These are phyloP conservation scores for Arabidopsis hybrid DNA, from an alignment of 441 rosid genomes.

Conservation along the genomic window DNA sequence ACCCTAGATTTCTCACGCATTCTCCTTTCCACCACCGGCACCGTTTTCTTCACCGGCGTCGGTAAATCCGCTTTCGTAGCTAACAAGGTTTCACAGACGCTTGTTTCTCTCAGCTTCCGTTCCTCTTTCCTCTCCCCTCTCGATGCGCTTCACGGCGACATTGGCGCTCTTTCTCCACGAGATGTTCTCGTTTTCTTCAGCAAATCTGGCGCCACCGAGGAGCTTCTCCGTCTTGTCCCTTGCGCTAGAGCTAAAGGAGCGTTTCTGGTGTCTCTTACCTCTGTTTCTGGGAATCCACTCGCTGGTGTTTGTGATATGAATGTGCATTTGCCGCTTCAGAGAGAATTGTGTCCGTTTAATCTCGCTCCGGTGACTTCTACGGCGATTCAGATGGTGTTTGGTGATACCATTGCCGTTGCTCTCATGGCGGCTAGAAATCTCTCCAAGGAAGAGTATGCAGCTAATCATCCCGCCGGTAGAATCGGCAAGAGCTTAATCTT, in stretches of 20 bases:
- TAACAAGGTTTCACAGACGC: slow-evolving; percentile 88
- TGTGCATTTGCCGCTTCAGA: slow-evolving; percentile 83
- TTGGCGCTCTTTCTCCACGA: slow-evolving; percentile 62
- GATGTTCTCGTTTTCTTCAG: slow-evolving; percentile 83
- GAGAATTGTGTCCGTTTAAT: slow-evolving; percentile 93
- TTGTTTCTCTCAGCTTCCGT: slow-evolving; percentile 78
- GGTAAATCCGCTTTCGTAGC: slow-evolving; percentile 98
- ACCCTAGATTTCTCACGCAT: slow-evolving; percentile 72
- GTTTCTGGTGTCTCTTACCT: slow-evolving; percentile 77
- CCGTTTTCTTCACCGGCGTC: slow-evolving; percentile 90
- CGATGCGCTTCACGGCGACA: slow-evolving; percentile 97
- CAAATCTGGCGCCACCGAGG: slow-evolving; percentile 89
- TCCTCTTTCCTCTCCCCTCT: slow-evolving; percentile 84
- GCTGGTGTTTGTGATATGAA: slow-evolving; percentile 73
- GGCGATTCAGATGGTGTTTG: slow-evolving; percentile 98
- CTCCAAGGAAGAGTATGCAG: slow-evolving; percentile 78
- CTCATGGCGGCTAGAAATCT: slow-evolving; percentile 90
- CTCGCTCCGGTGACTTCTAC: slow-evolving; percentile 97
- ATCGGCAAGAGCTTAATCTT: slow-evolving; percentile 90
- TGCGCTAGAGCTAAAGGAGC: slow-evolving; percentile 85
- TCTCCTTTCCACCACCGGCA: slow-evolving; percentile 68
- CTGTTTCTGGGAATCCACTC: slow-evolving; percentile 71
- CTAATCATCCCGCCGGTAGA: slow-evolving; percentile 95
- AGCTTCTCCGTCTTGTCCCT: slow-evolving; percentile 83
- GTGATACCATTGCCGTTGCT: slow-evolving; percentile 95